phyloP scores from a whole-genome alignment of 208 protist species.

The Sergeia podlipaevii region DNA sequence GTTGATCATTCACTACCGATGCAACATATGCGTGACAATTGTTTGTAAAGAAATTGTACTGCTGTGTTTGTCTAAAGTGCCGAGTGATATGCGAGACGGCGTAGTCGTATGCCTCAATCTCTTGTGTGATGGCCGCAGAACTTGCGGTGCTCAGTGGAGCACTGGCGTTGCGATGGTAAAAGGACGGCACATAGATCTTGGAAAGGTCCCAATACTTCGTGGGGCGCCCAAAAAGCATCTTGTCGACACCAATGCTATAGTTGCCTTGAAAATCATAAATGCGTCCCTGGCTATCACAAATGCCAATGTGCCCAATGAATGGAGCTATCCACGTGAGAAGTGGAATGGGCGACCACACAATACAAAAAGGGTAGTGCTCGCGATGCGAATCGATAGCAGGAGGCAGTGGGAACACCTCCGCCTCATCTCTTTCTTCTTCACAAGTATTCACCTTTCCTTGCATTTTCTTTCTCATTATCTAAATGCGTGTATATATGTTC shows the following conservation, averaged over 20 bases:
- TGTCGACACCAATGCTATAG: slow-evolving; percentile 75
- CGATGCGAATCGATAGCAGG: slow-evolving; percentile 42
- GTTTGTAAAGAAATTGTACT: slow-evolving; percentile 88
- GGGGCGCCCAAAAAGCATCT: slow-evolving; percentile 86
- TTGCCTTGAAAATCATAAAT: slow-evolving; percentile 92
- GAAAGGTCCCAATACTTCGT: slow-evolving; percentile 83
- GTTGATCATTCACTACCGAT: slow-evolving; percentile 35
- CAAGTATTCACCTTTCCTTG: too few species aligned
- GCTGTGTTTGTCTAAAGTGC: slow-evolving; percentile 62
- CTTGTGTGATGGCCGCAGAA: slow-evolving; percentile 16
- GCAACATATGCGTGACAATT: slow-evolving; percentile 89
- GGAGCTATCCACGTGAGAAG: slow-evolving; percentile 87
- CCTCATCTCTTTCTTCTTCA: slow-evolving; percentile 3
- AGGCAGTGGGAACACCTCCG: slow-evolving; percentile 18
- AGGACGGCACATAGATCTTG: slow-evolving; percentile 44
- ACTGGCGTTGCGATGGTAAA: slow-evolving; percentile 22
- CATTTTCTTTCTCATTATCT: too few species aligned
- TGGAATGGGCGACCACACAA: slow-evolving; percentile 91
- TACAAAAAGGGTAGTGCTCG: slow-evolving; percentile 88
- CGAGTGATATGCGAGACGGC: slow-evolving; percentile 25
- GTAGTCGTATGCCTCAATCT: slow-evolving; percentile 57
- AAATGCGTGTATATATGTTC: too few species aligned
- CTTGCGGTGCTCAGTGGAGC: neutral
- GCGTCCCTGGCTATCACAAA: slow-evolving; percentile 78
- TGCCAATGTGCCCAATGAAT: slow-evolving; percentile 90